Percentiles rank a stretch among this genome's conserved stretches.
phyloP scores from a whole-genome alignment of 2,329 filamentous ascomycete genomes.

The Curvularia eragrostidis region DNA sequence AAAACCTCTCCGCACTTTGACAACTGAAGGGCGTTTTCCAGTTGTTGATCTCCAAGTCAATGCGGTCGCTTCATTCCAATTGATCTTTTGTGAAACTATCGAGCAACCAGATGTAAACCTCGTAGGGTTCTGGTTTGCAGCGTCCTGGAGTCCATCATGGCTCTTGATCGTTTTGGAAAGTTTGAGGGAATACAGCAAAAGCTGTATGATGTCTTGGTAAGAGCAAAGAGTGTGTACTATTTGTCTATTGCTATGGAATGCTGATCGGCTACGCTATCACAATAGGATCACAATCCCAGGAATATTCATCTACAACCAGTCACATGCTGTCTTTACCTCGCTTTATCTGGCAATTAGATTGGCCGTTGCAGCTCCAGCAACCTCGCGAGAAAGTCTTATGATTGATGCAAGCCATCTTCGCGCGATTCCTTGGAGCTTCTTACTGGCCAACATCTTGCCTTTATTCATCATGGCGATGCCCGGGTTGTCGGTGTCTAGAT shows the following conservation, averaged over 20 bases:
- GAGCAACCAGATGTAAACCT: not conserved
- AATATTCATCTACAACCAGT: constrained; percentile 3
- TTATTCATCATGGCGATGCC: not conserved
- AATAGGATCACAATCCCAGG: constrained; percentile 1
- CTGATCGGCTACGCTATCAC: not conserved
- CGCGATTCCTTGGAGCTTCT: constrained; percentile 2
- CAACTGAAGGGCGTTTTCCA: not conserved
- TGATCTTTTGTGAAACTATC: not conserved
- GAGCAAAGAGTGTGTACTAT: not conserved
- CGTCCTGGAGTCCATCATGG: constrained; percentile 4
- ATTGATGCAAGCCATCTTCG: not conserved
- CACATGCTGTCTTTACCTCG: constrained; percentile 1
- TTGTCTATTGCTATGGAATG: not conserved
- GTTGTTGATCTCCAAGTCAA: not conserved
- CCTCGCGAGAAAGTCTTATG: not conserved
- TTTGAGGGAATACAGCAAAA: constrained; percentile 2
- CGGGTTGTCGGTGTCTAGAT: not conserved
- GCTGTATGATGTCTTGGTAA: constrained; percentile 5
- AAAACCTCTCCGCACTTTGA: not conserved
- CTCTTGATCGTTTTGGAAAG: constrained; percentile 2
- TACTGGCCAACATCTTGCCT: not conserved
- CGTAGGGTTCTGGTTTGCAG: constrained; percentile 2
- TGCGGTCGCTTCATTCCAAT: constrained; percentile 3
- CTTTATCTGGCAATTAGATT: constrained; percentile 5
- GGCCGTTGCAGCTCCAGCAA: not conserved